Conservation (phyloP, 164 flowering plant species). For the Amborella trichopoda region DNA sequence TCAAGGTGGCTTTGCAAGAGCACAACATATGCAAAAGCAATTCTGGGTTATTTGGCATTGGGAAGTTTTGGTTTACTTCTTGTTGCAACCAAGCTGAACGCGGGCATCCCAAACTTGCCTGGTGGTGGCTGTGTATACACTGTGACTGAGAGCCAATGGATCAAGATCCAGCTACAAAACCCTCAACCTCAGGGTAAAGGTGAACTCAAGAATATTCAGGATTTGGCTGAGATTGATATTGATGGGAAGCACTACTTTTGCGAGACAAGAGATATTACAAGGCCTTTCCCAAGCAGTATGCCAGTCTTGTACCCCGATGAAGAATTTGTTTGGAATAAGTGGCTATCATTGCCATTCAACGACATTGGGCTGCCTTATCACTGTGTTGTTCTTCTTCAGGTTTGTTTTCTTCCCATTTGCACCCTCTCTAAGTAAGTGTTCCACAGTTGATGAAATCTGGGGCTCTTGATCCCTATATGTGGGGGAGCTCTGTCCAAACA, state of each 20-base stretch:
- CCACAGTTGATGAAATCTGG: too few relatives aligned
- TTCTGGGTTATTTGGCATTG: conserved; percentile 81
- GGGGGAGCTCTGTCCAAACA: too few relatives aligned
- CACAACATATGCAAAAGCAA: conserved; percentile 48
- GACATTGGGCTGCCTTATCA: conserved; percentile 75
- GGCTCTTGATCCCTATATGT: too few relatives aligned
- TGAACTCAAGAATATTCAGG: conserved; percentile 74
- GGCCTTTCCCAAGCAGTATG: conserved; percentile 90
- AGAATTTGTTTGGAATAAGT: conserved; percentile 94
- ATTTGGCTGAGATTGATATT: conserved; percentile 74
- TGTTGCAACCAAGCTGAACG: conserved; percentile 67
- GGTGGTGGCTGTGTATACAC: conserved; percentile 90
- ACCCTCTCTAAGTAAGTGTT: too few relatives aligned
- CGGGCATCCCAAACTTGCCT: conserved; percentile 66
- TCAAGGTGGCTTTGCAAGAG: conserved; percentile 57
- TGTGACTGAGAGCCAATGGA: conserved; percentile 82
- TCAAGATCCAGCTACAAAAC: conserved; percentile 69
- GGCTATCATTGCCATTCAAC: conserved; percentile 75
- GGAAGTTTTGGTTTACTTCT: conserved; percentile 75
- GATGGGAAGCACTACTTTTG: conserved; percentile 97
- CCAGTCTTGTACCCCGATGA: conserved; percentile 67
- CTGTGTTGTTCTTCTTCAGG: conserved; percentile 93
- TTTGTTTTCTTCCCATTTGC: conserved; percentile 32
- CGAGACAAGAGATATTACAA: conserved; percentile 85
- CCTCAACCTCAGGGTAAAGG: conserved; percentile 84